Conservation (phyloP, 345 rosid species). For the Gossypium turneri region DNA sequence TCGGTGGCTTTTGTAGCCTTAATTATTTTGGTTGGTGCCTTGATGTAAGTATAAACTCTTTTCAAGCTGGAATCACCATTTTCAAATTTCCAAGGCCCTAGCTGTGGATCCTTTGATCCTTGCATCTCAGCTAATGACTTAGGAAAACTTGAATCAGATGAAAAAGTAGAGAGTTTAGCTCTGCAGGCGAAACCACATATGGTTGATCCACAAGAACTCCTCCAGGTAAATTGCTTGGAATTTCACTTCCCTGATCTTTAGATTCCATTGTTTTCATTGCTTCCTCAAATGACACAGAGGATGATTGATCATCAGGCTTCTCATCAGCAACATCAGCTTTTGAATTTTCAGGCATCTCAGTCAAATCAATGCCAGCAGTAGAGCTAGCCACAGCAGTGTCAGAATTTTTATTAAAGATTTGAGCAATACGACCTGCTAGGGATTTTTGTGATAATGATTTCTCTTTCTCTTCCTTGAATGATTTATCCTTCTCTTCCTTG, state of each 20-base stretch:
- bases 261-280: constrained; percentile 57
- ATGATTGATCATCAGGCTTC: constrained; percentile 44
- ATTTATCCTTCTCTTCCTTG: constrained; percentile 45
- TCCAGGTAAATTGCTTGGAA: constrained; percentile 70
- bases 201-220: constrained; percentile 77
- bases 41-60: constrained; percentile 61
- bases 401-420: constrained; percentile 62
- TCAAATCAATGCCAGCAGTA: constrained; percentile 36
- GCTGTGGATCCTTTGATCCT: constrained; percentile 72
- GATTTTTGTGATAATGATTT: constrained; percentile 35
- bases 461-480: constrained; percentile 48
- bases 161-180: constrained; percentile 58
- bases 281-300: constrained; percentile 58
- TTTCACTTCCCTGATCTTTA: constrained; percentile 58
- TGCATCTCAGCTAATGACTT: constrained; percentile 52
- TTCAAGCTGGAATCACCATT: constrained; percentile 50
- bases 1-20: constrained; percentile 82
- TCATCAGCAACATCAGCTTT: constrained; percentile 36
- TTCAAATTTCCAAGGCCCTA: constrained; percentile 76
- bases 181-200: constrained; percentile 54
- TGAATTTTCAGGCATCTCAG: constrained; percentile 47
- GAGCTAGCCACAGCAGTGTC: constrained; percentile 33
- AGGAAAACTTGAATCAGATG: constrained; percentile 67
- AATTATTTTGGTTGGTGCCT: constrained; percentile 71
- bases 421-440: constrained; percentile 69